phyloP scores from a whole-genome alignment of 306 rosid genomes.

The Luffa acutangula region DNA sequence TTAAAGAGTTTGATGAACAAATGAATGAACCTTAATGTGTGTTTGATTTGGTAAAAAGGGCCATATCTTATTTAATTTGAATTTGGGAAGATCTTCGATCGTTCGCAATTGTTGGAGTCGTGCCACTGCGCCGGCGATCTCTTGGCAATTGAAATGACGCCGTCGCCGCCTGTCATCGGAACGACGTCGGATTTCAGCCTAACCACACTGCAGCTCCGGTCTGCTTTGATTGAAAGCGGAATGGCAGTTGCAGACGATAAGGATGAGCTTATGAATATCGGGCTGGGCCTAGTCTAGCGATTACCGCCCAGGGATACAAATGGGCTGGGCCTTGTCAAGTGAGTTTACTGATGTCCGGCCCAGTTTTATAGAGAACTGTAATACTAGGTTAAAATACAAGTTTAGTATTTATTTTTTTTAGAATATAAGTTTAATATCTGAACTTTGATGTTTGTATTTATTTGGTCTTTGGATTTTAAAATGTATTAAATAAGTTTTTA shows the following conservation, averaged over 20 bases:
- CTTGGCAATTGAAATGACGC: neutral
- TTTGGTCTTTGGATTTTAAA: too few species aligned
- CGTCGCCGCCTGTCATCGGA: neutral
- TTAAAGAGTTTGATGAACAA: neutral
- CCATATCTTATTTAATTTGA: neutral
- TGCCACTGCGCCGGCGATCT: neutral
- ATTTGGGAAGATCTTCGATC: neutral
- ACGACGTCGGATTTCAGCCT: neutral
- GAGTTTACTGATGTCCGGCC: neutral
- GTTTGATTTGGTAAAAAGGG: neutral
- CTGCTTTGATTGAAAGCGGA: neutral
- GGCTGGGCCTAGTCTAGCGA: neutral
- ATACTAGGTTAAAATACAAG: too few species aligned
- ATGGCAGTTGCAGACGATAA: neutral
- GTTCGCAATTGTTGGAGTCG: neutral
- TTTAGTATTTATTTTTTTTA: too few species aligned
- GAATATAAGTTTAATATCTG: too few species aligned
- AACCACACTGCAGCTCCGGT: neutral
- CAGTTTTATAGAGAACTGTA: neutral
- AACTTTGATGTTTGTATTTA: too few species aligned
- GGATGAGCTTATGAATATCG: neutral
- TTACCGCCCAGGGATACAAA: neutral
- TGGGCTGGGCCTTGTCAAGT: neutral
- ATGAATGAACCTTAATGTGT: neutral
- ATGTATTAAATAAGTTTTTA: too few species aligned